Base-by-base conservation (phyloP, 345 rosid genomes). In the Euphorbia peplus region DNA sequence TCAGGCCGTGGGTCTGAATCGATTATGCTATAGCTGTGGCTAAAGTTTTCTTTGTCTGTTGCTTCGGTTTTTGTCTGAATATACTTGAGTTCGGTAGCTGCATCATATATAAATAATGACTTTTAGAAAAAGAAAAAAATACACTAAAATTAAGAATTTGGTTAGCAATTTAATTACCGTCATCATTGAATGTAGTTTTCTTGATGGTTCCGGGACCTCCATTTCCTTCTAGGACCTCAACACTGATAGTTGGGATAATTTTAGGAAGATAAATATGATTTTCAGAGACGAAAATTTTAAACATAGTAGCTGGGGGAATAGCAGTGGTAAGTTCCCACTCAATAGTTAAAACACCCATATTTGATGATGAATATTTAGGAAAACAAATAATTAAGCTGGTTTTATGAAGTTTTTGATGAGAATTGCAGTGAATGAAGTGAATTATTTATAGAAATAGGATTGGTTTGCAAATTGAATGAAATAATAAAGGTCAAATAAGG, bases 1-100 rank as follows among this genome's bases (percentile, higher is more conserved):
- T 74, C 80, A 69, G 76, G 28, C 55, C 39, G 8, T 0, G 59
- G 64, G 12, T 77, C 73, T 1, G 76, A 61, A 29, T 72, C 87
- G 11, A 81, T 68, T 41, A 77, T 54, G 4, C 61, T 84, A 73
- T 72, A 79, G 56, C 72, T 66, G 63, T 74, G 73, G 6, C 50
- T 66, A 24, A 63, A 63, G 19, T 65, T 79, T 29, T 72, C 87
- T 76, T 73, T 75, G 35, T 84, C 85, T 42, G 77, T 29, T 24
- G 63, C 74, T 21, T 84, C 85, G 21, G 77, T 58, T 68, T 79
- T 60, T 26, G 76, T 76, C 75, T 68, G 81, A 65, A 76, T 51
- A n/a, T 67, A 47, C 60, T 61, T 70, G 29, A 73, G 3, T 9
- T 73, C 68, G 35, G 53, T 72, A 0, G 73, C 85, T 84, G 75